phyloP scores from a whole-genome alignment of 306 rosid species.

The Calophaca sinica region DNA sequence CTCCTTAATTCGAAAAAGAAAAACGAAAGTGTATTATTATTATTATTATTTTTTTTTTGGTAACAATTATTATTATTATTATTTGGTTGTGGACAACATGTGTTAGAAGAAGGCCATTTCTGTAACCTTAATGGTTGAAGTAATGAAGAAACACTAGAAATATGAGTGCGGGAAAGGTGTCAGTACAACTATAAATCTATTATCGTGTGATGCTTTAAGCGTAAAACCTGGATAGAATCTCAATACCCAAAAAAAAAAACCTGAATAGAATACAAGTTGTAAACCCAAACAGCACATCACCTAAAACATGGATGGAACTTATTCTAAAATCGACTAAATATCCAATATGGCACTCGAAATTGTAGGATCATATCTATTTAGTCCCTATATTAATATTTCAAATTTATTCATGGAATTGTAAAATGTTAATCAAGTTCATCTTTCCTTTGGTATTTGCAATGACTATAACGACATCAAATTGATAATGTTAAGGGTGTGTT shows the following conservation, averaged over 20 bases:
- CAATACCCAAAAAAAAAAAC: slow-evolving; percentile 41
- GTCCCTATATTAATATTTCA: no score
- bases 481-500: no score
- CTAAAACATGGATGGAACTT: slow-evolving; percentile 48
- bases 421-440: no score
- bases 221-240: slow-evolving; percentile 65
- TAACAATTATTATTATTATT: neutral
- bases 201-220: slow-evolving; percentile 47
- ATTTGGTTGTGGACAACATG: neutral
- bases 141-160: neutral
- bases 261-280: slow-evolving; percentile 53
- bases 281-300: slow-evolving; percentile 46
- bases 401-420: no score
- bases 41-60: no score
- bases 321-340: slow-evolving; percentile 27
- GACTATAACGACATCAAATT: no score
- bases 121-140: neutral
- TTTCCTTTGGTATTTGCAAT: no score
- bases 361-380: no score
- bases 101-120: neutral
- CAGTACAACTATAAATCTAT: slow-evolving; percentile 25
- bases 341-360: no score
- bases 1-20: neutral
- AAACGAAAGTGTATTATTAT: neutral
- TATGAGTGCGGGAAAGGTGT: slow-evolving; percentile 32